Conservation (phyloP, 805 yeast species). For the Cyberlindnera mississippiensis region DNA sequence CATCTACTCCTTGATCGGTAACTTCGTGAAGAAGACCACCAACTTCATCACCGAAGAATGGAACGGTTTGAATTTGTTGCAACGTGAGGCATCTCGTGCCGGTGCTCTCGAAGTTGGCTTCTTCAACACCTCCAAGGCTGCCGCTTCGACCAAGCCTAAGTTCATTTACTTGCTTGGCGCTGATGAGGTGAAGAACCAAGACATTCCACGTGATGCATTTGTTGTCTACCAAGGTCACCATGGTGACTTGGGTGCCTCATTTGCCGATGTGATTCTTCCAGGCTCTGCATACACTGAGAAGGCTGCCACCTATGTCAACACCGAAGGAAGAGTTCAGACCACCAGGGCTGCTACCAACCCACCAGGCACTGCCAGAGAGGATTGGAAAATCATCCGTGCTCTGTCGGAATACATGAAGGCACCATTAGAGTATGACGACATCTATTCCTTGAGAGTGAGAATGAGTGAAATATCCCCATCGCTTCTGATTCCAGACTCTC, state of each 20-base stretch:
- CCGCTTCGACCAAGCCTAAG: slow-evolving; percentile 55
- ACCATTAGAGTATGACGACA: slow-evolving; percentile 73
- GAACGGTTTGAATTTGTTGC: slow-evolving; percentile 79
- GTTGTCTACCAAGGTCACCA: slow-evolving; percentile 91
- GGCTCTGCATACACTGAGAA: slow-evolving; percentile 89
- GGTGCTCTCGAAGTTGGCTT: slow-evolving; percentile 88
- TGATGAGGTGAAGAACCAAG: slow-evolving; percentile 66
- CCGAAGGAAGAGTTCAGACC: slow-evolving; percentile 84
- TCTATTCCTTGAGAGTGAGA: slow-evolving; percentile 62
- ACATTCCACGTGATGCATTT: slow-evolving; percentile 79
- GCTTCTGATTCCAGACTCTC: slow-evolving; percentile 66
- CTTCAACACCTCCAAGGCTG: slow-evolving; percentile 36
- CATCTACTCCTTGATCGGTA: slow-evolving; percentile 54
- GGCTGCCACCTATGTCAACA: slow-evolving; percentile 78
- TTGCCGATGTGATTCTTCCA: slow-evolving; percentile 83
- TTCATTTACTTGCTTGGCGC: slow-evolving; percentile 80
- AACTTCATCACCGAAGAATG: slow-evolving; percentile 68
- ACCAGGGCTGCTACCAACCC: slow-evolving; percentile 86
- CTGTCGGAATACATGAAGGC: slow-evolving; percentile 71
- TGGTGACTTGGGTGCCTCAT: slow-evolving; percentile 85
- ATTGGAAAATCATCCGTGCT: slow-evolving; percentile 85
- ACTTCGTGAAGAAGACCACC: slow-evolving; percentile 49
- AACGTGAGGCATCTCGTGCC: slow-evolving; percentile 82
- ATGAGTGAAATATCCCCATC: slow-evolving; percentile 78
- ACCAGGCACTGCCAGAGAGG: slow-evolving; percentile 88